These are phyloP conservation scores for Gloeopeniophorella convolvens DNA, from an alignment of 768 basidiomycete genomes.

Conservation along the genomic window DNA sequence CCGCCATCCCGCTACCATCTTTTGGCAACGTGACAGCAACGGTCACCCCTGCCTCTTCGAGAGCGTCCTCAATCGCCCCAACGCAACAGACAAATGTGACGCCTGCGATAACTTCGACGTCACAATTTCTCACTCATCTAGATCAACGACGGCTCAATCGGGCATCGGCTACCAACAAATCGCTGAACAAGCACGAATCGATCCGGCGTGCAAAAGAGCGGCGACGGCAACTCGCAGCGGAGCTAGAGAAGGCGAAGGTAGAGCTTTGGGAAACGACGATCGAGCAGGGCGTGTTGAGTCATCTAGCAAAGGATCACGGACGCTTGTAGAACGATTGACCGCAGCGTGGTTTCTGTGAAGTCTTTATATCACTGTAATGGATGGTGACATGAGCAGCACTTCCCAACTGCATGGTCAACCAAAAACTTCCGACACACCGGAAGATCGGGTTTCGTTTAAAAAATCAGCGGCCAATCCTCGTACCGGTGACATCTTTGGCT, in stretches of 20 bases:
- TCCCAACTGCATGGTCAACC: too few relatives aligned
- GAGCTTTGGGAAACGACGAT: constrained; percentile 71
- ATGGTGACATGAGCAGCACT: too few relatives aligned
- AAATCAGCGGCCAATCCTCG: too few relatives aligned
- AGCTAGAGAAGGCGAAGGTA: constrained; percentile 54
- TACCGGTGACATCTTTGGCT: too few relatives aligned
- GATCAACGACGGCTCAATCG: constrained; percentile 16
- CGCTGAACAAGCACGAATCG: constrained; percentile 37
- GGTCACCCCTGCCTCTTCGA: not conserved
- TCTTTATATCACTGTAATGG: not conserved
- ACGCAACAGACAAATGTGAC: not conserved
- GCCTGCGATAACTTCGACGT: constrained; percentile 2
- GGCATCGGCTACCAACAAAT: constrained; percentile 9
- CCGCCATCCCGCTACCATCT: not conserved
- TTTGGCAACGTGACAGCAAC: not conserved
- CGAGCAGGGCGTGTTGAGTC: constrained; percentile 57
- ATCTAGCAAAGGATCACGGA: constrained; percentile 34
- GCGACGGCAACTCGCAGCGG: constrained; percentile 43
- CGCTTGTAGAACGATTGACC: not conserved
- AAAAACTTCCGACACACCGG: too few relatives aligned
- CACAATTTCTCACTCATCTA: constrained; percentile 20
- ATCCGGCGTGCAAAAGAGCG: constrained; percentile 48
- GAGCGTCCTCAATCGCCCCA: constrained; percentile 3
- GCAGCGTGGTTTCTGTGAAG: not conserved
- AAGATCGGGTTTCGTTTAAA: too few relatives aligned